Percentiles rank a stretch among this genome's conserved stretches.
Evolutionary conservation across 345 rosid species (phyloP).

Genomic region (Anastatica hierochuntica): DNA sequence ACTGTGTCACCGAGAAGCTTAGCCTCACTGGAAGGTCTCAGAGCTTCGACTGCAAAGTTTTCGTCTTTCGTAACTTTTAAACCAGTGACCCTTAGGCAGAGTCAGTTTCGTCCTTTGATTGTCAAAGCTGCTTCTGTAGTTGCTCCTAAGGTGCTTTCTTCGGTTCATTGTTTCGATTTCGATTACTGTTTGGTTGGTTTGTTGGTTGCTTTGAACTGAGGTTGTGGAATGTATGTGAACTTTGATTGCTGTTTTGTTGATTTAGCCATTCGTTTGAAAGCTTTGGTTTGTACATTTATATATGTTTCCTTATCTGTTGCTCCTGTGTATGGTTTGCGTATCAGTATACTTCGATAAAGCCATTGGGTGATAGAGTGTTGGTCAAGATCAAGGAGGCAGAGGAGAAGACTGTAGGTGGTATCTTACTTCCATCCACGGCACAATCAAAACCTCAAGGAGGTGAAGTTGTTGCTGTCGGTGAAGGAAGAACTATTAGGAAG

Average conservation of each 20-base stretch:
- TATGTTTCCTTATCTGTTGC: no score
- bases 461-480: slow-evolving; percentile 87
- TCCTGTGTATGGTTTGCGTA: no score
- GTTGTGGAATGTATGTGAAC: no score
- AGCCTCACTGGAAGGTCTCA: slow-evolving; percentile 50
- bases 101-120: slow-evolving; percentile 40
- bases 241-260: no score
- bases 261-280: no score
- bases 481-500: slow-evolving; percentile 67
- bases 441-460: slow-evolving; percentile 88
- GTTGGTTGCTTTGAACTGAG: no score
- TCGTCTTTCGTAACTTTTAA: slow-evolving; percentile 35
- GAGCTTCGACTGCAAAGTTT: slow-evolving; percentile 48
- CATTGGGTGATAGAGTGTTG: slow-evolving; percentile 79
- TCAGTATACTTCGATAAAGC: slow-evolving; percentile 78
- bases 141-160: slow-evolving; percentile 71
- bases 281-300: no score
- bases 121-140: slow-evolving; percentile 78
- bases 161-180: neutral
- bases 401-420: slow-evolving; percentile 78
- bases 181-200: no score
- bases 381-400: slow-evolving; percentile 74
- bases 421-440: slow-evolving; percentile 76
- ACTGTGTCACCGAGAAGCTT: slow-evolving; percentile 42
- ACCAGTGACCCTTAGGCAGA: slow-evolving; percentile 22